Base-by-base conservation (phyloP, 2,329 filamentous ascomycete genomes). In the Xylariaceae sp. region DNA sequence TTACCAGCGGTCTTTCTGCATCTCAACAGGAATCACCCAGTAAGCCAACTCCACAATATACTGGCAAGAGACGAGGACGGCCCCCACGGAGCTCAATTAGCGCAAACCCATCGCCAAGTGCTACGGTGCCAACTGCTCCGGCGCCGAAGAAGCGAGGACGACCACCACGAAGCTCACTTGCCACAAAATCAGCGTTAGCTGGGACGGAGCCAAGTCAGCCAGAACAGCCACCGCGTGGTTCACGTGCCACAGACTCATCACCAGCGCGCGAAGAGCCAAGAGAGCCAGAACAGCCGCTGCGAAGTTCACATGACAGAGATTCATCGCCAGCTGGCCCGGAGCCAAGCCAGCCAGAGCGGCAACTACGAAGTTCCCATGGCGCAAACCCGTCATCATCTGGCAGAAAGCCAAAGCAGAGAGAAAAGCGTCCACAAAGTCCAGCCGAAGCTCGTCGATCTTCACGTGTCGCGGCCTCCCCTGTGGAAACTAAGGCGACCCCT, bases 251-350 rank as follows among this genome's bases (percentile, higher is more conserved):
- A 16, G 16, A 19, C 16, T 8, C n/a, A 18, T 40, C 37, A 19
- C 37, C 37, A 19, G 8, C 37, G 18, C 5, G 7, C 16, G 19
- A 5, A 10, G 37, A 40, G 32, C 32, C 32, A 34, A 34, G 13
- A 3, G 3, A 15, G 32, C 32, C 10, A 34, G 32, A 15, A 34
- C 32, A 15, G 32, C 32, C 54, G 36, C 44, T 49, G 42, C 64
- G 56, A 49, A 67, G 57, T 56, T 68, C 64, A 51, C 60, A 42
- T 63, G 70, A 46, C 57, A 71, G n/a, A n/a, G 13, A 72, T 5
- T 8, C 8, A 8, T 71, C 72, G 36, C 15, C 49, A 21, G 26
- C 26, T 26, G 26, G 8, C 8, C 4, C 26, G 26, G 30, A 30
- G 18, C 8, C 29, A 22, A 34, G 29, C 15, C 44, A 29, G 44